Evolutionary conservation across 176 grass and related monocot species (phyloP).

Genomic region (Olyra latifolia): DNA sequence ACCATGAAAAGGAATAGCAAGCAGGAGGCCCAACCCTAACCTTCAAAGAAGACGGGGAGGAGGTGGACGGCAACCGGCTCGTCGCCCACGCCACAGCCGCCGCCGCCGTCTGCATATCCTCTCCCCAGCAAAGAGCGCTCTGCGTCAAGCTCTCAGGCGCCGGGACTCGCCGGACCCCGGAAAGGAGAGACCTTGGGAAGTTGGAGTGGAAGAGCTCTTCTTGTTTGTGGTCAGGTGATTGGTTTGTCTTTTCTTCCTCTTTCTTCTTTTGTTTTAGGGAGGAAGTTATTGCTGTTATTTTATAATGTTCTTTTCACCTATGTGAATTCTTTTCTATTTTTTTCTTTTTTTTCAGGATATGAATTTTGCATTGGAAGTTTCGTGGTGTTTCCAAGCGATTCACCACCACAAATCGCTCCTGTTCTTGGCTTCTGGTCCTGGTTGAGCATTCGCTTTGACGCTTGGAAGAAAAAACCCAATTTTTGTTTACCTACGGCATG

Average conservation of each 20-base stretch:
- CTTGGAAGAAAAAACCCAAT: too few species aligned
- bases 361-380: neutral
- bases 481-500: neutral
- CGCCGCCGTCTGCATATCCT: conserved; percentile 60
- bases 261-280: neutral
- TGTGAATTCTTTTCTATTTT: too few species aligned
- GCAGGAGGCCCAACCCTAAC: conserved; percentile 21
- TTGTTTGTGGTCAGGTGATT: conserved; percentile 15
- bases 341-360: neutral
- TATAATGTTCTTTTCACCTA: neutral
- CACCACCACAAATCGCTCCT: too few species aligned
- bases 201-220: neutral
- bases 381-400: neutral
- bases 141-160: neutral
- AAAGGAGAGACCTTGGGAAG: neutral
- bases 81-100: conserved; percentile 35
- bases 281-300: neutral
- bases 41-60: conserved; percentile 28
- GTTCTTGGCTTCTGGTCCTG: neutral
- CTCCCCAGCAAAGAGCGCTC: neutral
- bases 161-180: neutral
- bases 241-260: neutral
- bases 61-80: conserved; percentile 44
- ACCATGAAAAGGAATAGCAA: neutral
- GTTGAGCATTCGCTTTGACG: neutral